These are phyloP conservation scores for Acacia melanoxylon DNA, from an alignment of 306 rosid genomes.

Conservation along the genomic window DNA sequence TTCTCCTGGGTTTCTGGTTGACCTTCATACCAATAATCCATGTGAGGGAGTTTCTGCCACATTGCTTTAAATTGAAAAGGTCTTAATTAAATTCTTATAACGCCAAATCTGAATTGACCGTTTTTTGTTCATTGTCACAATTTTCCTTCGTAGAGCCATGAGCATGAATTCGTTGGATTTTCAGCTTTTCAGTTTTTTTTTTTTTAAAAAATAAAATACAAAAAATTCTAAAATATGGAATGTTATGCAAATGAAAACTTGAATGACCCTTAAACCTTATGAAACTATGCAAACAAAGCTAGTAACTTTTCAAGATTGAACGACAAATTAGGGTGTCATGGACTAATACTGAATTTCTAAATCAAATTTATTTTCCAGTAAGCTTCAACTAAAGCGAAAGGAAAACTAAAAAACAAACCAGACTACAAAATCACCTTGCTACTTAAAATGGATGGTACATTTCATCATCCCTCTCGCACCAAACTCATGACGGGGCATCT, in stretches of 20 bases:
- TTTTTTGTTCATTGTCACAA: neutral
- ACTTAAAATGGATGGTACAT: too few relatives aligned
- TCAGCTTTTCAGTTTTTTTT: neutral
- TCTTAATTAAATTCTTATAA: neutral
- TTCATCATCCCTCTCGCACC: too few relatives aligned
- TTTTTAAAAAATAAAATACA: neutral
- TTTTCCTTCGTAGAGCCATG: neutral
- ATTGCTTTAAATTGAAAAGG: neutral
- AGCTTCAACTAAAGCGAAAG: too few relatives aligned
- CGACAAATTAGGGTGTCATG: neutral
- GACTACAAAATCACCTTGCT: too few relatives aligned
- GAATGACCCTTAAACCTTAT: neutral
- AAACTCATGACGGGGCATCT: neutral
- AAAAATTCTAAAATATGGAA: neutral
- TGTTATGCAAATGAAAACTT: neutral
- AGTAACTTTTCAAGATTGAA: neutral
- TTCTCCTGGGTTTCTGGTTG: neutral
- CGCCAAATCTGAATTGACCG: neutral
- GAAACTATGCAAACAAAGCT: neutral
- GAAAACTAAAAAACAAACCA: too few relatives aligned
- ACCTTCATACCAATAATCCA: neutral
- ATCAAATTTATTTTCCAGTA: too few relatives aligned
- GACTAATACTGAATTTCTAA: neutral
- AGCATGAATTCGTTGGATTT: neutral
- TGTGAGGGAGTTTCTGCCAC: neutral